Evolutionary conservation across 1,284 basidiomycete genomes (phyloP).

Genomic region (Vanrija humicola): DNA sequence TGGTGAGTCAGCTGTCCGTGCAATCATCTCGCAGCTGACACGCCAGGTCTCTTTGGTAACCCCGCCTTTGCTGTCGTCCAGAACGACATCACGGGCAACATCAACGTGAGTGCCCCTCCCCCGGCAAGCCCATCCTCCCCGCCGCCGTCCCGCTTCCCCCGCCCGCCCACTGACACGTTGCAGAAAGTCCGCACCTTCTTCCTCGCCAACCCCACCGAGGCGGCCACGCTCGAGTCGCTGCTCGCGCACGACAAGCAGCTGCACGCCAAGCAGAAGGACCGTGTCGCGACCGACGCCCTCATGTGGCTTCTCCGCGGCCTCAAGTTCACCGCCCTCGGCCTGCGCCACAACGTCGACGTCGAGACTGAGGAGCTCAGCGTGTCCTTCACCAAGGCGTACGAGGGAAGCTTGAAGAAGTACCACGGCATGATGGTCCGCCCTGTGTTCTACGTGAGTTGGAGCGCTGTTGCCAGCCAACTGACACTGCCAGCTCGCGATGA

Average conservation of each 20-base stretch:
- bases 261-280: conserved; percentile 65
- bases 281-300: conserved; percentile 76
- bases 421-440: conserved; percentile 86
- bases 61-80: conserved; percentile 82
- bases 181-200: conserved; percentile 88
- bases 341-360: conserved; percentile 69
- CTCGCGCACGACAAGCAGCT: conserved; percentile 73
- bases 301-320: conserved; percentile 90
- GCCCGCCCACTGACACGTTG: neutral
- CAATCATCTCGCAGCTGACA: neutral
- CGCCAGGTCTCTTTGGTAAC: conserved; percentile 80
- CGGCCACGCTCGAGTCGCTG: conserved; percentile 76
- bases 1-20: conserved; percentile 55
- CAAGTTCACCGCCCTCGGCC: conserved; percentile 82
- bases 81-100: conserved; percentile 87
- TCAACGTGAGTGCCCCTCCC: conserved; percentile 59
- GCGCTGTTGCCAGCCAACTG: neutral
- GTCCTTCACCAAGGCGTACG: conserved; percentile 82
- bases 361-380: conserved; percentile 64
- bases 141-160: conserved; percentile 18
- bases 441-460: conserved; percentile 68
- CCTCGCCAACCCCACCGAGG: conserved; percentile 61
- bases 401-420: conserved; percentile 72
- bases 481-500: conserved; percentile 77
- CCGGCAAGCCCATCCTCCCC: neutral